Base-by-base conservation (phyloP, 1,284 basidiomycete species). In the Tausonia pullulans region DNA sequence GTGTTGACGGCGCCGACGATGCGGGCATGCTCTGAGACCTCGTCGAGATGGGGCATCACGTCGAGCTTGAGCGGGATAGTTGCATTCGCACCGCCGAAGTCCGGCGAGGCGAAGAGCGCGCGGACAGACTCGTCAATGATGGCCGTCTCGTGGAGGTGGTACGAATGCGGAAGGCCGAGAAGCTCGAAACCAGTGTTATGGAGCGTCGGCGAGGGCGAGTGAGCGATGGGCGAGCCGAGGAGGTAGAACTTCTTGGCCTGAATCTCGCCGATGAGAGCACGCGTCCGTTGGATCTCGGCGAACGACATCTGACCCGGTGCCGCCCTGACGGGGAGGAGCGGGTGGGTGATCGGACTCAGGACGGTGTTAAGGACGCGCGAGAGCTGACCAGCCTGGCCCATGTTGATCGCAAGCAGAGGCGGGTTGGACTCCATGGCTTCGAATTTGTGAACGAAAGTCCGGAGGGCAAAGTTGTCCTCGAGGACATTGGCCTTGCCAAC, bases 41-140 rank as follows among this genome's bases (percentile, higher is more conserved):
- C 77, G 70, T 91, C 85, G 49, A 97, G 81, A 11, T 88, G 78
- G 1, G 86, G 82, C 59, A 96, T 89, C 69, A 96, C 81, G 66
- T 90, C 87, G 53, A 94, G 78, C 77, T 97, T 97, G 79, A 87
- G 86, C 3, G 93, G 93, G 68, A 96, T 95, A 4, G 96, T 99
- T 40, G 98, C 92, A 5, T 89, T 92, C 6, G 94, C 94, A 3
- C 95, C 95, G 14, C 95, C 95, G 76, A 98, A 98, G 62, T 86
- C 83, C 0, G 83, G 80, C 7, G 83, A 79, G 0, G 79, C 75
- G 13, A 98, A 78, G 2, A 85, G 79, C 0, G 80, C 77, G 69
- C 82, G 81, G 68, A 96, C 80, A 60, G 82, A 80, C 7, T 85
- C 82, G 61, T 84, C 84, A 0, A 95, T 81, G 5, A 78, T 76